phyloP scores from a whole-genome alignment of 208 protist species.

The Vickermania spadyakhi region DNA sequence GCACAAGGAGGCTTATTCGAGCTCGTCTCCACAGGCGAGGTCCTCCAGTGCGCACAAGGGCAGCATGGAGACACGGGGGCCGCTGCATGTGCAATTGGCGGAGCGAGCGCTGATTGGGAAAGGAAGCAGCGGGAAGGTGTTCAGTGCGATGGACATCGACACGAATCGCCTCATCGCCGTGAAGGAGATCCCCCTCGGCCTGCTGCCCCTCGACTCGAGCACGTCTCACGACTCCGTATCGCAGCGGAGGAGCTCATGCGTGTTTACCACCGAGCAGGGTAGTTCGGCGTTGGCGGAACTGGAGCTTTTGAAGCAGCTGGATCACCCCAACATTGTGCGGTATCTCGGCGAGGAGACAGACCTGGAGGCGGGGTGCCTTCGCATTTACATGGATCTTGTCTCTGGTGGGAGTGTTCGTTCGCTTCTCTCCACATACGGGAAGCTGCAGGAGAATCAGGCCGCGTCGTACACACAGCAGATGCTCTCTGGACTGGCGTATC shows the following conservation, averaged over 20 bases:
- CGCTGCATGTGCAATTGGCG: constrained; percentile 41
- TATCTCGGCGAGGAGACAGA: constrained; percentile 77
- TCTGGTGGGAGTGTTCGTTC: constrained; percentile 82
- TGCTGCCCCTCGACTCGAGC: not conserved
- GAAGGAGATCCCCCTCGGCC: constrained; percentile 64
- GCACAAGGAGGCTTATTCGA: not conserved
- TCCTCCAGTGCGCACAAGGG: not conserved
- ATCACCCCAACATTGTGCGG: constrained; percentile 88
- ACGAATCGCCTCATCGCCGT: constrained; percentile 86
- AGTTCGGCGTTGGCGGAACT: constrained; percentile 60
- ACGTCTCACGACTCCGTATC: not conserved
- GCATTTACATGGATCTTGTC: constrained; percentile 92
- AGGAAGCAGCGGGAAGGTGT: constrained; percentile 82
- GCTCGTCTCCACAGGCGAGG: too few species aligned
- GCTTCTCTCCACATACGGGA: constrained; percentile 64
- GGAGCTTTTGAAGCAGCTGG: constrained; percentile 58
- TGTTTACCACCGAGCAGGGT: constrained; percentile 11
- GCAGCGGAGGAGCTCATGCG: not conserved
- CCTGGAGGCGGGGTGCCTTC: constrained; percentile 31
- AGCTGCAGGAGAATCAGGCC: constrained; percentile 67
- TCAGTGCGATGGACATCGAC: constrained; percentile 75
- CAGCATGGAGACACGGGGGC: not conserved
- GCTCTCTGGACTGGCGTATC: constrained; percentile 69
- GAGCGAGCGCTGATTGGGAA: constrained; percentile 74
- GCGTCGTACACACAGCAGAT: constrained; percentile 72